Evolutionary conservation across 2,329 filamentous ascomycete species (phyloP).

Genomic region (Beauveria bassiana): DNA sequence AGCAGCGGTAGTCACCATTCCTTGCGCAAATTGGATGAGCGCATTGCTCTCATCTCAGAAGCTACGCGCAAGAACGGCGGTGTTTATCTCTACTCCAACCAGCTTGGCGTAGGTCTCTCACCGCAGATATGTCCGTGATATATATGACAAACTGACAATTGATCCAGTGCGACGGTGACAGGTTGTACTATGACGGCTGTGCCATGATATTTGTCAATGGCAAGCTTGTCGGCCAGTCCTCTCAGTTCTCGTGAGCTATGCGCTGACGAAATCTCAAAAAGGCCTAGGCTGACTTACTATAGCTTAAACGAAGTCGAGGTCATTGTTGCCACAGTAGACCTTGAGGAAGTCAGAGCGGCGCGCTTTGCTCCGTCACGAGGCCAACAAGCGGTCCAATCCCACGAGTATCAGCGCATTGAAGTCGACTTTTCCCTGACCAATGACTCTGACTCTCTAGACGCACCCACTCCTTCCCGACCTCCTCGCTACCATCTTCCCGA

Average conservation of each 20-base stretch:
- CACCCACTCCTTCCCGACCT: conserved; percentile 35
- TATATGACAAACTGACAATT: background rate
- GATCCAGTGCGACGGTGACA: conserved; percentile 34
- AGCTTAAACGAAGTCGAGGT: conserved; percentile 45
- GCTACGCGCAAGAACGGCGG: conserved; percentile 56
- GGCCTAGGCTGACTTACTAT: background rate
- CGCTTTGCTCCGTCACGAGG: conserved; percentile 48
- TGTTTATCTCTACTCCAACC: conserved; percentile 41
- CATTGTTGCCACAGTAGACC: conserved; percentile 56
- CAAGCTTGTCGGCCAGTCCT: conserved; percentile 53
- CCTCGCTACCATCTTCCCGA: conserved; percentile 53
- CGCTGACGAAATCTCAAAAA: conserved; percentile 34
- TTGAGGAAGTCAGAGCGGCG: conserved; percentile 62
- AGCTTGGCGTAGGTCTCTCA: background rate
- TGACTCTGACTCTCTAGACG: conserved; percentile 32
- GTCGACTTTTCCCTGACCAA: conserved; percentile 9
- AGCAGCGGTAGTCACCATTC: conserved; percentile 57
- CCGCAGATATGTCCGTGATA: background rate
- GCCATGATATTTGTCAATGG: conserved; percentile 59
- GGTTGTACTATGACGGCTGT: conserved; percentile 53
- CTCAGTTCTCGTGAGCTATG: conserved; percentile 44
- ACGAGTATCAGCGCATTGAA: conserved; percentile 15
- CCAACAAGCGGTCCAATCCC: conserved; percentile 43
- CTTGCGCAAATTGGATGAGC: conserved; percentile 52
- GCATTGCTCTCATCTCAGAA: conserved; percentile 57